Conservation (phyloP, 2,329 filamentous ascomycete genomes). For the Boeremia exigua region DNA sequence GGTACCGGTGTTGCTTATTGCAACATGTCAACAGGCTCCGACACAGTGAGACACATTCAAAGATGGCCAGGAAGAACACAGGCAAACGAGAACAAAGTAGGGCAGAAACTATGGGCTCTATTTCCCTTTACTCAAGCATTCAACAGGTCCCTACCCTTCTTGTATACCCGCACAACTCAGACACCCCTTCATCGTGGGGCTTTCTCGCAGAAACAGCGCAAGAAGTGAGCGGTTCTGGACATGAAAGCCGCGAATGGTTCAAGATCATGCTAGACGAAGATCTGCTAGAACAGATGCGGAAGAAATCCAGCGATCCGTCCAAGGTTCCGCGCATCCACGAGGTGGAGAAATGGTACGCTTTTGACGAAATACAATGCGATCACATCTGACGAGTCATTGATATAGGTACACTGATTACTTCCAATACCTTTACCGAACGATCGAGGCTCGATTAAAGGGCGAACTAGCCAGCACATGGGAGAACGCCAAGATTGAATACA, state of each 20-base stretch:
- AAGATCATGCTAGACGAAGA: slow-evolving; percentile 59
- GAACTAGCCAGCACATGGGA: slow-evolving; percentile 49
- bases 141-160: slow-evolving; percentile 57
- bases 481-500: slow-evolving; percentile 57
- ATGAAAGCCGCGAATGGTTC: slow-evolving; percentile 58
- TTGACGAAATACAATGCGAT: background rate
- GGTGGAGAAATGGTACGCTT: slow-evolving; percentile 47
- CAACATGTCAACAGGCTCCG: slow-evolving; percentile 45
- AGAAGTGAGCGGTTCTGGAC: slow-evolving; percentile 50
- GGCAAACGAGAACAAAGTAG: slow-evolving; percentile 59
- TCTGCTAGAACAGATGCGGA: slow-evolving; percentile 38
- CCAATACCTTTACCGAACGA: slow-evolving; percentile 56
- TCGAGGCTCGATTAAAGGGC: slow-evolving; percentile 47
- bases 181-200: slow-evolving; percentile 58
- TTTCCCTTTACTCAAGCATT: background rate
- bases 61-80: slow-evolving; percentile 63
- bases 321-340: slow-evolving; percentile 49
- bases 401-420: slow-evolving; percentile 56
- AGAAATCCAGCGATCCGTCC: slow-evolving; percentile 9
- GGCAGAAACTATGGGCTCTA: background rate
- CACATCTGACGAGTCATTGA: slow-evolving; percentile 47
- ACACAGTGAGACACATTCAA: slow-evolving; percentile 46
- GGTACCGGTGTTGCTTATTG: slow-evolving; percentile 49
- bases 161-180: slow-evolving; percentile 49
- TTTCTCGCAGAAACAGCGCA: slow-evolving; percentile 55